Evolutionary conservation across 257 asterid species (phyloP), one percentile per base, ranked within the genome.

Genomic region (Hygrophila difformis): DNA sequence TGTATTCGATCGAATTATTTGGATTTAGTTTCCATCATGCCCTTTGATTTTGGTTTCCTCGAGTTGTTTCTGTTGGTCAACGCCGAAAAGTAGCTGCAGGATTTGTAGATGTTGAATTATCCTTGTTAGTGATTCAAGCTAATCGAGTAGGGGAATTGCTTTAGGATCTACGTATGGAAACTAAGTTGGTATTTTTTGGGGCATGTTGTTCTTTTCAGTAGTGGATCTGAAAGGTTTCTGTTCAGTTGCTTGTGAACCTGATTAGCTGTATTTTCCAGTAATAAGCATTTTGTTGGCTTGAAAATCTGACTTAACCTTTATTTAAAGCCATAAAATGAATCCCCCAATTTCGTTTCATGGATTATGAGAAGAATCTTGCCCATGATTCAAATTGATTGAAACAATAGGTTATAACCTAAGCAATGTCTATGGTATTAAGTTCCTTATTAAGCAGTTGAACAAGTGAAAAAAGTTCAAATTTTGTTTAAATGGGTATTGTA

Each of bases 51-150:
- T 13, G 43, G 16, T 15, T 18, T 19, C 34, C 15, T 42, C 47
- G 12, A 36, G 51, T 39, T 61, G 35, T 24, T 38, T 36, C 47
- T 28, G 15, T 36, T 12, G 43, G 55, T 59, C 54, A 36, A 47
- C 35, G 39, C 51, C 41, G 45, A 20, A 11, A 31, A 9, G 8
- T 34, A 1, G 10, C 6, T 8, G 16, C 17, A 6, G 31, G 37
- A 20, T 43, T 13, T 8, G n/a, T 49, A 14, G 19, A 29, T 18
- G 12, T 43, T 12, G 9, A 24, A 16, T 47, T 28, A 11, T 28
- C 5, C 9, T 17, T 16, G 3, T 13, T 49, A 21, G 8, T 36
- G 38, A 17, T 28, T 47, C 10, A 18, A 49, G 15, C 13, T 7
- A 5, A 47, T 11, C n/a, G 17, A n/a, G 6, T 49, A 49, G 12